Evolutionary conservation across 805 yeast genomes (phyloP).

Genomic region (Cyberlindnera maclurae): DNA sequence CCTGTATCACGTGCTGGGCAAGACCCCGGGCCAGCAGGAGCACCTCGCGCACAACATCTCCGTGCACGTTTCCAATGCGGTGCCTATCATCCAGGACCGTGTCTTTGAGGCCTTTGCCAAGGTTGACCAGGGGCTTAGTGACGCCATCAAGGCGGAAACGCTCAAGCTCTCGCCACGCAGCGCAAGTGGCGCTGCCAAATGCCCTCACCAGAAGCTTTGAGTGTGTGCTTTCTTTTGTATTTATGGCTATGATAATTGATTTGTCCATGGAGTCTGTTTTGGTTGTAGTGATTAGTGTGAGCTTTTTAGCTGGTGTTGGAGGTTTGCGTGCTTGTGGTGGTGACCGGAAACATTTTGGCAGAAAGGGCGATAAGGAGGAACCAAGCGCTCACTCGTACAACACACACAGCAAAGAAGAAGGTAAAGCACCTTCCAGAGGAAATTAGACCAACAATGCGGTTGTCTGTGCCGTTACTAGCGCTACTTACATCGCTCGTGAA

Average conservation of each 20-base stretch:
- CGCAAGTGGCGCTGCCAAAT: slow-evolving; percentile 12
- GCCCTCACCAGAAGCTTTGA: slow-evolving; percentile 20
- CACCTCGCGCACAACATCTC: slow-evolving; percentile 81
- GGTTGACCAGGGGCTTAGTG: slow-evolving; percentile 65
- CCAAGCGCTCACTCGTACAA: no score
- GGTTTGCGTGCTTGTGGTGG: no score
- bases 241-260: background rate
- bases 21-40: slow-evolving; percentile 74
- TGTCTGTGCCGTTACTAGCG: no score
- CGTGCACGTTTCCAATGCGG: slow-evolving; percentile 62
- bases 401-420: no score
- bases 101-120: slow-evolving; percentile 70
- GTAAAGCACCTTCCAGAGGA: no score
- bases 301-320: no score
- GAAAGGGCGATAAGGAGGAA: no score
- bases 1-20: slow-evolving; percentile 68
- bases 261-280: background rate
- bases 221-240: background rate
- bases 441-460: no score
- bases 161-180: slow-evolving; percentile 31
- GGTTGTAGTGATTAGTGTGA: no score
- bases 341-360: no score
- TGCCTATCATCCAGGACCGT: slow-evolving; percentile 68
- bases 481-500: background rate
- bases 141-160: slow-evolving; percentile 57